Evolutionary conservation across 352 stramenopile genomes (phyloP), one percentile per base, ranked within the genome.

Genomic region (Globisporangium cystogenes): DNA sequence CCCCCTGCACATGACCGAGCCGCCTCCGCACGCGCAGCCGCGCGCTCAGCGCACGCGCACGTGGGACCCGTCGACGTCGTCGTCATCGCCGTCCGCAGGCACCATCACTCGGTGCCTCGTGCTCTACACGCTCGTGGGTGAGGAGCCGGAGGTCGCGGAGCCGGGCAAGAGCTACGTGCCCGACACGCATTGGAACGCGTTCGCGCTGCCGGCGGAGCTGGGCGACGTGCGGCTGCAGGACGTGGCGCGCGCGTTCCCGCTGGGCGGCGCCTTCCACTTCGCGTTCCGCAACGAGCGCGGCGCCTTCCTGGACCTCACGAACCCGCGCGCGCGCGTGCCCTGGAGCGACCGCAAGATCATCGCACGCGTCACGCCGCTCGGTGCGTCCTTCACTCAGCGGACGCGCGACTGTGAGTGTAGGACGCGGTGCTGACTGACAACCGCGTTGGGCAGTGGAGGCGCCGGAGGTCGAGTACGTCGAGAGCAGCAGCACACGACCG

Each of bases 151-250:
- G 64, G 47, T 47, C 12, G 51, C 77, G 11, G 69, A 87, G 42
- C 67, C 85, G 31, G 61, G 49, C 51, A 76, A 74, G 58, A 59
- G 66, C 39, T 60, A 60, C 21, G 54, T 39, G 42, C 73, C 75
- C 2, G 80, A 91, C 51, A 74, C 60, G 46, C 76, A 82, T 49
- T 87, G 74, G 67, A 92, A 92, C 55, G 81, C 81, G n/a, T 92
- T 92, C 55, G 55, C 68, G 11, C 59, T 90, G 40, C 49, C 33
- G 5, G 12, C 33, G 5, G 33, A 57, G 1, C 35, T 60, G 11
- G 48, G 59, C 18, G 33, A 41, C 3, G 67, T 91, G 26, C 64
- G 60, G 0, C 72, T 94, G 5, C 55, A 55, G 4, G 72, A 92
- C 52, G 60, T 94, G 24, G 74, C 86, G 64, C 64, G 60, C 40